These are phyloP conservation scores for Solanum hybrid DNA, from an alignment of 305 asterid genomes.

Conservation along the genomic window DNA sequence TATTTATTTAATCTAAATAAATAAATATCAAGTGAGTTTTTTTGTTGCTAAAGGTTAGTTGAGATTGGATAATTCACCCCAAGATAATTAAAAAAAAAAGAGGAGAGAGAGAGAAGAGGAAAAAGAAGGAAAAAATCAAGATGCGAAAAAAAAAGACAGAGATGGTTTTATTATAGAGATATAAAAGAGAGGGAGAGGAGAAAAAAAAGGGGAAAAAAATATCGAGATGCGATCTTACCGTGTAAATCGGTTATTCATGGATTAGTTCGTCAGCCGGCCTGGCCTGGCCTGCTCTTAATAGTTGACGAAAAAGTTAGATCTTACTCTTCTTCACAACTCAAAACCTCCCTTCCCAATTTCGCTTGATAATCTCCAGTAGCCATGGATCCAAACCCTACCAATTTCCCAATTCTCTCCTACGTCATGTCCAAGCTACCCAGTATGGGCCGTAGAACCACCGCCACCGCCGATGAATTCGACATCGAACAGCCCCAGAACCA, in stretches of 20 bases:
- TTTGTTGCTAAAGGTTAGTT: neutral
- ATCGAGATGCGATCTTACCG: neutral
- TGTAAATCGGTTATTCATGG: neutral
- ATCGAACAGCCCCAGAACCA: slow-evolving; percentile 46
- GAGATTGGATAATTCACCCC: neutral
- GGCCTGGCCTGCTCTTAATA: neutral
- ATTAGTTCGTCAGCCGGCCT: slow-evolving; percentile 1
- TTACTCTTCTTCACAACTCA: neutral
- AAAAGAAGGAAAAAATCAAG: neutral
- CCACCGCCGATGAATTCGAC: slow-evolving; percentile 38
- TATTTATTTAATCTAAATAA: neutral
- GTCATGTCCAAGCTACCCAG: slow-evolving; percentile 73
- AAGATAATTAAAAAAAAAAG: neutral
- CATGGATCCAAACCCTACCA: slow-evolving; percentile 86
- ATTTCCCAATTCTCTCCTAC: slow-evolving; percentile 74
- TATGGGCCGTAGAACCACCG: slow-evolving; percentile 31
- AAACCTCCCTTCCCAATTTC: neutral
- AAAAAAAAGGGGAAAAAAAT: neutral
- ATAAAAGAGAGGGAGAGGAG: neutral
- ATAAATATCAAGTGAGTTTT: neutral
- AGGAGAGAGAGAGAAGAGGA: neutral
- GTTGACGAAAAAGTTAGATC: neutral
- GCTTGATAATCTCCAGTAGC: neutral
- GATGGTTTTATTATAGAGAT: neutral
- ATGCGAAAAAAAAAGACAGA: neutral